phyloP scores from a whole-genome alignment of 2,329 filamentous ascomycete species.

The Tothia fuscella region DNA sequence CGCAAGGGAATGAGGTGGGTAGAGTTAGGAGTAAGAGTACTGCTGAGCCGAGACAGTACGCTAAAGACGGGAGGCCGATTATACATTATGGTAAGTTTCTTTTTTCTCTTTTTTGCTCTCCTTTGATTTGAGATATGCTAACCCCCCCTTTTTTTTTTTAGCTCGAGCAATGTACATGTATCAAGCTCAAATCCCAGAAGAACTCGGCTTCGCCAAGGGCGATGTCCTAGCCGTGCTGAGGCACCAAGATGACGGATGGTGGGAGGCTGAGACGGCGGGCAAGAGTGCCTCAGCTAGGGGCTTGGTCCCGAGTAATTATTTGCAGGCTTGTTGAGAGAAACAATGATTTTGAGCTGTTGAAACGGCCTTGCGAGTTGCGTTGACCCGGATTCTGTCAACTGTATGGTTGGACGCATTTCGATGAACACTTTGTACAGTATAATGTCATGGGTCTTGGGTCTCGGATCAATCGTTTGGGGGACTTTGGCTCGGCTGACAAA shows the following conservation, averaged over 20 bases:
- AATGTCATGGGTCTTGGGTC: too few species aligned
- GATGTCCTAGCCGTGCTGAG: slow-evolving; percentile 80
- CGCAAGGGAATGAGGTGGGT: slow-evolving; percentile 19
- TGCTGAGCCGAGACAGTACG: slow-evolving; percentile 75
- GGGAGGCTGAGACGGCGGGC: slow-evolving; percentile 88
- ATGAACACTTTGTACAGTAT: too few species aligned
- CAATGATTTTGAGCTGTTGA: too few species aligned
- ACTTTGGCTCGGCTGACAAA: too few species aligned
- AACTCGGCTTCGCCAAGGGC: slow-evolving; percentile 83
- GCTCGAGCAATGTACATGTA: slow-evolving; percentile 93
- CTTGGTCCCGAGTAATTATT: slow-evolving; percentile 55
- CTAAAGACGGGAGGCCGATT: slow-evolving; percentile 74
- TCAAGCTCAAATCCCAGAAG: slow-evolving; percentile 86
- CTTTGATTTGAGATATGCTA: background rate
- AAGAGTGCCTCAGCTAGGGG: slow-evolving; percentile 39
- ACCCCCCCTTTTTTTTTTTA: slow-evolving; percentile 28
- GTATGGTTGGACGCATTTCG: too few species aligned
- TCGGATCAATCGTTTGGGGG: too few species aligned
- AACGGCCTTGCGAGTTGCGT: too few species aligned
- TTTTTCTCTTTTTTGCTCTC: slow-evolving; percentile 1
- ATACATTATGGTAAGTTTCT: slow-evolving; percentile 77
- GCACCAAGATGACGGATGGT: slow-evolving; percentile 97
- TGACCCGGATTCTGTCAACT: too few species aligned
- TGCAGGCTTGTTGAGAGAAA: slow-evolving; percentile 36
- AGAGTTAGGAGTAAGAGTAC: slow-evolving; percentile 67